Conservation (phyloP, 768 basidiomycete species). For the Suillus luteus region DNA sequence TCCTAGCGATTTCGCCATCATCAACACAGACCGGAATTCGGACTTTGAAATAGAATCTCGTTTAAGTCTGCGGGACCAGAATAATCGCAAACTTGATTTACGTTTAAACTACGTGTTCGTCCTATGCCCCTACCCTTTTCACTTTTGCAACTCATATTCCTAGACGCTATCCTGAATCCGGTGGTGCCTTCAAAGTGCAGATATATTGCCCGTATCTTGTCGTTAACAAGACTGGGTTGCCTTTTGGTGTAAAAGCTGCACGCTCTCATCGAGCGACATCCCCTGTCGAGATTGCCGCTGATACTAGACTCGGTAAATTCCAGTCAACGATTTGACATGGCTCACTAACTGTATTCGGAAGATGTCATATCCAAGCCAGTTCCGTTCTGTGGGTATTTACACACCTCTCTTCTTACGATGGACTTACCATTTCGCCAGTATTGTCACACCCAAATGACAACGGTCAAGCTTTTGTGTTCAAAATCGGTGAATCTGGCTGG, state of each 20-base stretch:
- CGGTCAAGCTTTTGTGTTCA: constrained; percentile 83
- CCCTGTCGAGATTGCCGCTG: constrained; percentile 84
- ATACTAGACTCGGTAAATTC: constrained; percentile 58
- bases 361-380: constrained; percentile 52
- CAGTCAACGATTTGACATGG: neutral
- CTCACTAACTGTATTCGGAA: constrained; percentile 23
- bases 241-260: constrained; percentile 71
- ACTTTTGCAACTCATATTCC: constrained; percentile 14
- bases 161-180: constrained; percentile 83
- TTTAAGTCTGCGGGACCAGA: constrained; percentile 70
- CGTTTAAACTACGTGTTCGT: constrained; percentile 89
- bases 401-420: constrained; percentile 7
- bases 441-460: constrained; percentile 81
- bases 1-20: constrained; percentile 95
- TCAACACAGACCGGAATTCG: constrained; percentile 89
- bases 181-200: constrained; percentile 95
- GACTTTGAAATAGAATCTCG: constrained; percentile 83
- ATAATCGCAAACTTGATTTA: constrained; percentile 76
- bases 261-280: constrained; percentile 62
- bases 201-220: constrained; percentile 89
- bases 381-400: constrained; percentile 76
- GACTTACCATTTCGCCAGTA: constrained; percentile 49
- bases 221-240: constrained; percentile 89
- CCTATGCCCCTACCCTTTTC: neutral
- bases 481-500: constrained; percentile 82